Evolutionary conservation across 495 filamentous ascomycete genomes (phyloP), one percentile per base, ranked within the genome.

Genomic region (Paragyromitra xinjiangensis): DNA sequence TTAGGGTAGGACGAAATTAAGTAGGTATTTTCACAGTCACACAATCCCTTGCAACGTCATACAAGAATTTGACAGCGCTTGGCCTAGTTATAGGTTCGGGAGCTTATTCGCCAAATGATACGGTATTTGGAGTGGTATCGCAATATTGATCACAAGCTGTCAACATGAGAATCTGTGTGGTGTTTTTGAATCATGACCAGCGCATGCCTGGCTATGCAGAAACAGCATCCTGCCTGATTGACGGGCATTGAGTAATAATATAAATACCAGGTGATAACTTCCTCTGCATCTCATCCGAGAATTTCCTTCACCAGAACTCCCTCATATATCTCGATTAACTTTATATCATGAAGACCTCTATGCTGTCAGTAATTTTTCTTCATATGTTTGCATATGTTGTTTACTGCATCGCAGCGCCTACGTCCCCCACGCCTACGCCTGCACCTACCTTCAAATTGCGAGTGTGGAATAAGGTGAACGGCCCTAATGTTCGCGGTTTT

Each of bases 391-490:
- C 42, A 39, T 74, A 69, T 69, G 40, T 69, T 44, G 55, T 40
- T 37, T 12, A 69, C 40, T 74, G 51, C 53, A 8, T 42, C 34
- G 53, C 64, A 39, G 51, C 50, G 19, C 64, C 71, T 50, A 11
- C 51, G 12, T 50, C 26, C 4, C 56, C 29, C 12, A 37, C 44
- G 22, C 5, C 16, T 6, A 12, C 34, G 48, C 39, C 37, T 26
- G 0, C 16, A 34, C 48, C 50, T 9, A 44, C 55, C 44, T 40
- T 77, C 50, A 66, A 65, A n/a, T 4, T 77, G 29, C 37, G 73
- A 45, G 73, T 73, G 12, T 77, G 73, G 73, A 66, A 50, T 58
- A 8, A 77, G 12, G 59, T 63, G 1, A 63, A 63, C 26, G 59
- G 59, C 2, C 59, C 59, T 44, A 11, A 22, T 44, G 59, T 63